Evolutionary conservation across 2,329 filamentous ascomycete species (phyloP).

Genomic region (Metarhizium sp.): DNA sequence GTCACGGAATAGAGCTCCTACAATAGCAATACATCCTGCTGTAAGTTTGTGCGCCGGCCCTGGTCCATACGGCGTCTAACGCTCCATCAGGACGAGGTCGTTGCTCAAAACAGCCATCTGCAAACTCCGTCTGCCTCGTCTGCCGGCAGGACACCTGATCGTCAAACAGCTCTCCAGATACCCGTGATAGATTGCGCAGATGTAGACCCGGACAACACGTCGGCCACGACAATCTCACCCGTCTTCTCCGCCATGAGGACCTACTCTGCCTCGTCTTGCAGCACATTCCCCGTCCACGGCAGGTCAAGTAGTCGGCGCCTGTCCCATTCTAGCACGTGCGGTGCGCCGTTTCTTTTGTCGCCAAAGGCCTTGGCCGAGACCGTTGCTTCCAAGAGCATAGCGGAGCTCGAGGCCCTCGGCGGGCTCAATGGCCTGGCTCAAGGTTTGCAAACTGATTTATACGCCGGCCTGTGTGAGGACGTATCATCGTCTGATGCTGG

Average conservation of each 20-base stretch:
- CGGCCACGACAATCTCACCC: background rate
- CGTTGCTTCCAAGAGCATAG: constrained; percentile 1
- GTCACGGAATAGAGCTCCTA: background rate
- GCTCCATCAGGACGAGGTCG: background rate
- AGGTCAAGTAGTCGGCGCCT: background rate
- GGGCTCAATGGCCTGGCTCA: background rate
- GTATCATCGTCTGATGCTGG: background rate
- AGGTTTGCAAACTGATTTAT: constrained; percentile 2
- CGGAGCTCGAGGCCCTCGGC: constrained; percentile 4
- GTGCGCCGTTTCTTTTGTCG: background rate
- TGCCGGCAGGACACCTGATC: background rate
- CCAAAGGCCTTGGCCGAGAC: background rate
- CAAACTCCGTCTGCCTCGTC: background rate
- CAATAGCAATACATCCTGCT: background rate
- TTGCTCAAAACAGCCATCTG: background rate
- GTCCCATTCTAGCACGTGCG: background rate
- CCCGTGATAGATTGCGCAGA: background rate
- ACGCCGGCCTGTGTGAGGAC: background rate
- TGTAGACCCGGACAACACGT: background rate
- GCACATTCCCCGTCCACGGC: background rate
- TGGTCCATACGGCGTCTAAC: background rate
- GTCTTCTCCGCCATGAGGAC: background rate
- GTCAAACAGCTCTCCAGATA: background rate
- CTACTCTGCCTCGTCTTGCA: background rate
- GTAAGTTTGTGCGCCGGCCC: background rate